These are phyloP conservation scores for Luvunga scandens DNA, from an alignment of 345 rosid genomes.

Conservation along the genomic window DNA sequence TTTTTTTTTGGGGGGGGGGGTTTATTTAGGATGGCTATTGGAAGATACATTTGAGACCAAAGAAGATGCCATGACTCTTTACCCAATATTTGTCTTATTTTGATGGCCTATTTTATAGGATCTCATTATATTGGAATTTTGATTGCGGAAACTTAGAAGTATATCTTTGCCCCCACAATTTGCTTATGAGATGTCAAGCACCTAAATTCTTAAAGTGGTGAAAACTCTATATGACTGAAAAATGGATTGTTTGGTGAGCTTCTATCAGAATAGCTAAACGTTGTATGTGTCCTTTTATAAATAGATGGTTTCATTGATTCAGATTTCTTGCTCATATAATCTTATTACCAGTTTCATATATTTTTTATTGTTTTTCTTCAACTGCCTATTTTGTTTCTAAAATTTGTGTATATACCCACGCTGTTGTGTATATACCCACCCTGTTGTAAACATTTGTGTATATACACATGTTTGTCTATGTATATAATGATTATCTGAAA, in stretches of 20 bases:
- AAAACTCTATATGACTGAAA: neutral
- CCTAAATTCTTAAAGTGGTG: neutral
- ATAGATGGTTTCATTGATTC: neutral
- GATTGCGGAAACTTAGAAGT: neutral
- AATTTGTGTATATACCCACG: neutral
- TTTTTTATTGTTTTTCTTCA: neutral
- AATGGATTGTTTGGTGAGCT: neutral
- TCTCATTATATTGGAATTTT: neutral
- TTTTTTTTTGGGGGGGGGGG: too few relatives aligned
- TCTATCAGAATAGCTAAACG: neutral
- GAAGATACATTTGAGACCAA: neutral
- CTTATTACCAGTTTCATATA: neutral
- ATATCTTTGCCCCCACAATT: neutral
- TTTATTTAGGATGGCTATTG: neutral
- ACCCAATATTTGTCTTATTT: neutral
- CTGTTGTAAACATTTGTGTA: neutral
- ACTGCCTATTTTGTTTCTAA: neutral
- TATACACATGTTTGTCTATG: neutral
- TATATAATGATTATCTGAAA: neutral
- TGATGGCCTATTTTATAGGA: neutral
- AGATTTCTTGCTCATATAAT: neutral
- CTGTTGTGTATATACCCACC: neutral
- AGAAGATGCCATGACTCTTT: neutral
- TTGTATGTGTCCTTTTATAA: neutral
- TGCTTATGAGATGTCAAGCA: neutral